These are phyloP conservation scores for Eutrema salsugineum DNA, from an alignment of 441 rosid species.

Conservation along the genomic window DNA sequence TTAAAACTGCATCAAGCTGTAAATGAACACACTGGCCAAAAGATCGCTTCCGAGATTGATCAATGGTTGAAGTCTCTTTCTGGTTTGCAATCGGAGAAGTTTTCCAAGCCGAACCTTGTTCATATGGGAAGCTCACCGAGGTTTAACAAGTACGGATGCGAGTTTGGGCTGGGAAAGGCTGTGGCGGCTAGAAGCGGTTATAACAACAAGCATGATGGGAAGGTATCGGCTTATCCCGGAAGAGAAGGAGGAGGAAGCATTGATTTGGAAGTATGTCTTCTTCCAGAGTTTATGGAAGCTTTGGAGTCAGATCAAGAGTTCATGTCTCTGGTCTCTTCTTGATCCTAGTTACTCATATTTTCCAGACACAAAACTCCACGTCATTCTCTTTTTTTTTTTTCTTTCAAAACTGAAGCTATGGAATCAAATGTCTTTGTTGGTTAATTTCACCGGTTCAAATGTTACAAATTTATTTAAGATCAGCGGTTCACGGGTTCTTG, in stretches of 20 bases:
- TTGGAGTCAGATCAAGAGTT: slow-evolving; percentile 64
- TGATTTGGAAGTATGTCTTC: slow-evolving; percentile 68
- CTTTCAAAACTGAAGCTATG: too few relatives aligned
- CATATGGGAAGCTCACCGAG: slow-evolving; percentile 80
- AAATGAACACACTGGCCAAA: slow-evolving; percentile 34
- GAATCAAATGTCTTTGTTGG: not conserved
- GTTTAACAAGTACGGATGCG: slow-evolving; percentile 63
- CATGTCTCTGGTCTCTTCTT: slow-evolving; percentile 35
- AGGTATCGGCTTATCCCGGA: slow-evolving; percentile 61
- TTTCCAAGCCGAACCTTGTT: slow-evolving; percentile 34
- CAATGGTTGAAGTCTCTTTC: slow-evolving; percentile 36
- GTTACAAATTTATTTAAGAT: not conserved
- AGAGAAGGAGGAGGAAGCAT: slow-evolving; percentile 66
- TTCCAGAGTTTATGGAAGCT: slow-evolving; percentile 47
- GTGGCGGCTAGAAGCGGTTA: slow-evolving; percentile 63
- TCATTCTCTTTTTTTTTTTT: not conserved
- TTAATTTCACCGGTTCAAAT: not conserved
- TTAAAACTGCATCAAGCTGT: slow-evolving; percentile 53
- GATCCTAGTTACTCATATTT: not conserved
- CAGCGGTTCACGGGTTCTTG: slow-evolving; percentile 30
- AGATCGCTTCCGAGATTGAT: slow-evolving; percentile 25
- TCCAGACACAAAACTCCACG: not conserved
- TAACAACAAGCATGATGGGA: slow-evolving; percentile 60
- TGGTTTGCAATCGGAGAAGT: slow-evolving; percentile 5
- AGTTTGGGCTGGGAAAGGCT: slow-evolving; percentile 77